A percentile compares a stretch with the other conserved stretches of the same genome.
phyloP scores from a whole-genome alignment of 257 asterid genomes.

The Jaltomata sinuosa region DNA sequence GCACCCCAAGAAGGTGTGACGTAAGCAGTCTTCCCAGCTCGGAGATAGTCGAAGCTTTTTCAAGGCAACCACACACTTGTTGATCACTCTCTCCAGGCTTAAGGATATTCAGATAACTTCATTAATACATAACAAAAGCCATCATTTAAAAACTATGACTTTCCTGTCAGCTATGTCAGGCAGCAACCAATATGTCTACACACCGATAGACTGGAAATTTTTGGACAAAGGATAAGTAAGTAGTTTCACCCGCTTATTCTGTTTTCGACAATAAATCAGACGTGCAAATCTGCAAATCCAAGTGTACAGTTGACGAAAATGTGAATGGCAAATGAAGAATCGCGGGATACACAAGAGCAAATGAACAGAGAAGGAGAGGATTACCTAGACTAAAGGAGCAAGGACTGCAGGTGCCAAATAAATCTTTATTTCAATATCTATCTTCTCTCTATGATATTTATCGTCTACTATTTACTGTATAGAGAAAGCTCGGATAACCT shows the following conservation, averaged over 20 bases:
- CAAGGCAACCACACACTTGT: neutral
- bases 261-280: constrained; percentile 1
- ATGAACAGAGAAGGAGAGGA: neutral
- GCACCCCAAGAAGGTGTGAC: neutral
- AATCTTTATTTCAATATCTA: constrained; percentile 5
- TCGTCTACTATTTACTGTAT: constrained; percentile 21
- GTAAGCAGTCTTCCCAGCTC: neutral
- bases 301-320: neutral
- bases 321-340: neutral
- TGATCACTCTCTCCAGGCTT: neutral
- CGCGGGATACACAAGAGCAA: neutral
- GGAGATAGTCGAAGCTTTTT: neutral
- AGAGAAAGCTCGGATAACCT: constrained; percentile 68
- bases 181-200: neutral
- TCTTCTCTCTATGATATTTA: neutral
- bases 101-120: neutral
- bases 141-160: constrained; percentile 33
- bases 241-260: neutral
- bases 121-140: constrained; percentile 14
- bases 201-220: neutral
- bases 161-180: constrained; percentile 3
- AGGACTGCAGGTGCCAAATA: neutral
- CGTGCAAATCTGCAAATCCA: constrained; percentile 4
- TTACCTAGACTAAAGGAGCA: neutral
- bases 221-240: neutral